Conservation (phyloP, 192 early-diverging fungal genomes). For the Gonapodya prolifera region DNA sequence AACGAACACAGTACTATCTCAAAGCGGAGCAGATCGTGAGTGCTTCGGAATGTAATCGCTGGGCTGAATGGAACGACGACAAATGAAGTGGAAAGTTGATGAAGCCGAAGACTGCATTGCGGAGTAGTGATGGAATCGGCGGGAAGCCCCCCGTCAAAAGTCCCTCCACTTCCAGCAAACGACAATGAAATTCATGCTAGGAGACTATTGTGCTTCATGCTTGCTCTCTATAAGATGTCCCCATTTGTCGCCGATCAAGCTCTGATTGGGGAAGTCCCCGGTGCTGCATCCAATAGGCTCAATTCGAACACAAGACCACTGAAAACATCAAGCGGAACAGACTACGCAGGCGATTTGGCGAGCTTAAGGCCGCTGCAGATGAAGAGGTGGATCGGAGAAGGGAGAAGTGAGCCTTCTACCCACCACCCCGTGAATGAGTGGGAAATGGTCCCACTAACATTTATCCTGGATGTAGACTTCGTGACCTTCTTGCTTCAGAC, state of each 20-base stretch:
- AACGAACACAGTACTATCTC: not conserved
- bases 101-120: no score
- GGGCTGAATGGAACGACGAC: no score
- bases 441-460: not conserved
- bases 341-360: not conserved
- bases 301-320: not conserved
- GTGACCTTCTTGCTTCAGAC: slow-evolving; percentile 17
- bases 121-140: no score
- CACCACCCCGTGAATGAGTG: not conserved
- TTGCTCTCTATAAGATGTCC: no score
- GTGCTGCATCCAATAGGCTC: not conserved
- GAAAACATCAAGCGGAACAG: not conserved
- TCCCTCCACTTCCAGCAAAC: no score
- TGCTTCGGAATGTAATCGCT: no score
- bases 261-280: no score
- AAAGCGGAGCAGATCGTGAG: not conserved
- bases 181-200: no score
- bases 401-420: not conserved
- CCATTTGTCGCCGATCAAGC: no score
- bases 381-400: slow-evolving; percentile 1
- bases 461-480: slow-evolving; percentile 12
- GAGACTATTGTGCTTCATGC: no score
- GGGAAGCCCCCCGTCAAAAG: no score
- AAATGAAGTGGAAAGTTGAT: no score
- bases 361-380: not conserved